These are phyloP conservation scores for Phyllosticta capitalensis DNA, from an alignment of 2,329 filamentous ascomycete genomes.

Conservation along the genomic window DNA sequence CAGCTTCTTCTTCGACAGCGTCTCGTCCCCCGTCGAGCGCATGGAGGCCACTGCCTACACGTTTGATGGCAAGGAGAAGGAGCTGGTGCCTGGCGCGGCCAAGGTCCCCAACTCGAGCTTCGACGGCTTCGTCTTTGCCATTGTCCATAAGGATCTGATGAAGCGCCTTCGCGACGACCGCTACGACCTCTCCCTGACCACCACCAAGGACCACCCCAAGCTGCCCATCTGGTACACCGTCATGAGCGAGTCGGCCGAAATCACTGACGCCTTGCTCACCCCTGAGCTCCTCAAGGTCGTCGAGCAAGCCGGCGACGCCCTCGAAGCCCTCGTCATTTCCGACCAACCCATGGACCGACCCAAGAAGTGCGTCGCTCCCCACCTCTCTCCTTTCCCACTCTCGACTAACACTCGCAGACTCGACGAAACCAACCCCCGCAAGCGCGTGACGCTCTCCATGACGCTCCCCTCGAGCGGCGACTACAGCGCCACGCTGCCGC, in stretches of 20 bases:
- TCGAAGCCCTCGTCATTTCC: conserved; percentile 75
- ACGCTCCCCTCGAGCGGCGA: conserved; percentile 48
- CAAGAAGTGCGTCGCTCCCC: conserved; percentile 52
- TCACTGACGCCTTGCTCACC: conserved; percentile 79
- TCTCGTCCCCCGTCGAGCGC: conserved; percentile 59
- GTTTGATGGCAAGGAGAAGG: conserved; percentile 84
- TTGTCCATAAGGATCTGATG: conserved; percentile 95
- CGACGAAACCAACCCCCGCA: conserved; percentile 73
- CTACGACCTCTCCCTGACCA: conserved; percentile 87
- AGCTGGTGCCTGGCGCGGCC: conserved; percentile 59
- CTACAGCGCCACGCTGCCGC: conserved; percentile 52
- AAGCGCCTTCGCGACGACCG: conserved; percentile 80
- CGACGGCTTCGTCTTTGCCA: conserved; percentile 87
- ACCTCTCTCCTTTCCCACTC: conserved; percentile 7
- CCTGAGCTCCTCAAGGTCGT: conserved; percentile 77
- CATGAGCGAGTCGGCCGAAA: conserved; percentile 95
- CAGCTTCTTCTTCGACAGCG: conserved; percentile 71
- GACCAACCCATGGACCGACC: conserved; percentile 88
- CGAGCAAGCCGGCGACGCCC: conserved; percentile 62
- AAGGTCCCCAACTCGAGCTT: conserved; percentile 52
- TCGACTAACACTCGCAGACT: conserved; percentile 44
- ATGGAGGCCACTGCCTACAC: conserved; percentile 72
- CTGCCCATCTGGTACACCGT: conserved; percentile 82
- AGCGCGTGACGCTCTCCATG: conserved; percentile 71
- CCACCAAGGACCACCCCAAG: conserved; percentile 86